phyloP scores from a whole-genome alignment of 2,329 filamentous ascomycete genomes.

The Ceratocystis eucalypticola region DNA sequence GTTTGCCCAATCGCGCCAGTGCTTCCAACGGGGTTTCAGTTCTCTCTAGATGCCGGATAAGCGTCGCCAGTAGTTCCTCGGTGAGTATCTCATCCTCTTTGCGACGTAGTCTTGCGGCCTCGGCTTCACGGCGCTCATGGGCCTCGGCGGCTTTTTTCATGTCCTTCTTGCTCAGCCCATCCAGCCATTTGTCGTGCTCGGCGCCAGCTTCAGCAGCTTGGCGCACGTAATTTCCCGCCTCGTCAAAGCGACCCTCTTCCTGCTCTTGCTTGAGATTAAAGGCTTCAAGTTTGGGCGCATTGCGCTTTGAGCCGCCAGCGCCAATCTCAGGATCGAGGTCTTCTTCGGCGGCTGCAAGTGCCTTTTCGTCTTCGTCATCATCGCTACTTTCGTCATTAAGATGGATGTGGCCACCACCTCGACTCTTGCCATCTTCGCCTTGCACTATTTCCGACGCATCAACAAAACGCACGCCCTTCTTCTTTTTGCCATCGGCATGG shows the following conservation, averaged over 20 bases:
- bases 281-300: constrained; percentile 86
- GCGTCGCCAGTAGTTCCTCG: constrained; percentile 54
- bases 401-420: constrained; percentile 57
- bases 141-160: constrained; percentile 80
- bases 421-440: constrained; percentile 63
- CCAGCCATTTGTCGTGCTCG: constrained; percentile 81
- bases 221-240: constrained; percentile 78
- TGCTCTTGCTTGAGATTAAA: constrained; percentile 89
- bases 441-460: constrained; percentile 49
- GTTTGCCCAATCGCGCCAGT: constrained; percentile 63
- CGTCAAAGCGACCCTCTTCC: constrained; percentile 86
- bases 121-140: constrained; percentile 69
- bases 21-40: constrained; percentile 84
- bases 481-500: constrained; percentile 40
- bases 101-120: constrained; percentile 55
- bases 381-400: constrained; percentile 43
- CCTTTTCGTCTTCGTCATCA: constrained; percentile 56
- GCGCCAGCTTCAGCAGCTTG: constrained; percentile 83
- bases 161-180: constrained; percentile 85
- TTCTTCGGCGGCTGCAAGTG: constrained; percentile 56
- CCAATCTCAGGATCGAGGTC: constrained; percentile 81
- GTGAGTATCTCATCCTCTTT: constrained; percentile 63
- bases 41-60: constrained; percentile 61
- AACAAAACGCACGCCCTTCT: constrained; percentile 47
- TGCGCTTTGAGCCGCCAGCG: constrained; percentile 76